Conservation (phyloP, 2,329 filamentous ascomycete species). For the Pseudocercospora macadamiae region DNA sequence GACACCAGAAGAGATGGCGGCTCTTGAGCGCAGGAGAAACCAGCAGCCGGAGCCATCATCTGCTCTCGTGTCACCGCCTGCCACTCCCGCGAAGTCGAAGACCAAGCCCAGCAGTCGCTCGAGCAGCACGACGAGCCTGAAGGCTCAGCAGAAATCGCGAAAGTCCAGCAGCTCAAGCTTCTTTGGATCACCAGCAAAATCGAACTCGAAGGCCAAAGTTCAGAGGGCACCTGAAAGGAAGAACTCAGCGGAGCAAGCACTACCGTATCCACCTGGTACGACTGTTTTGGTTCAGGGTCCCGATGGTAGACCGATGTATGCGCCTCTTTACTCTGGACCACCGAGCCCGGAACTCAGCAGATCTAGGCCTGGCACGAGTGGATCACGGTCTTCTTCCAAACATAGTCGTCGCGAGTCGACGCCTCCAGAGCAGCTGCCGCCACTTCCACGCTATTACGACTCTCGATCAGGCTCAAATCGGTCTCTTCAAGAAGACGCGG, state of each 20-base stretch:
- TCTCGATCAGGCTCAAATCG: constrained; percentile 41
- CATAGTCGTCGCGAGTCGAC: constrained; percentile 37
- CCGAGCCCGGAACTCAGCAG: constrained; percentile 29
- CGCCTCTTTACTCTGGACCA: constrained; percentile 37
- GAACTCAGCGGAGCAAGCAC: constrained; percentile 30
- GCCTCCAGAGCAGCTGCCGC: constrained; percentile 31
- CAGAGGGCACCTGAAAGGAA: constrained; percentile 27
- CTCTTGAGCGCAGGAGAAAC: constrained; percentile 61
- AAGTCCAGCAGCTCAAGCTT: constrained; percentile 39
- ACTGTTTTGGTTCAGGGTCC: constrained; percentile 46
- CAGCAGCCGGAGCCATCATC: constrained; percentile 33
- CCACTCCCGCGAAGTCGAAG: constrained; percentile 33
- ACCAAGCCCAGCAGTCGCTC: constrained; percentile 38
- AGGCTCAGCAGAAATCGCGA: constrained; percentile 38
- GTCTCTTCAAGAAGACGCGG: constrained; percentile 52
- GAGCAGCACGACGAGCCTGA: constrained; percentile 41
- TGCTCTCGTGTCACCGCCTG: constrained; percentile 37
- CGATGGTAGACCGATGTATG: constrained; percentile 52
- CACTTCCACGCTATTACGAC: constrained; percentile 32
- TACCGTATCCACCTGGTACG: constrained; percentile 22
- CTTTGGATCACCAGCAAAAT: constrained; percentile 40
- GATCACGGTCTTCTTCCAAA: constrained; percentile 30
- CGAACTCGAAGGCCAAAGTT: constrained; percentile 38
- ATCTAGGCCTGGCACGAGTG: constrained; percentile 5
- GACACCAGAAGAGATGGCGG: constrained; percentile 76